Evolutionary conservation across 495 filamentous ascomycete genomes (phyloP).

Genomic region (Xylaria acuta): DNA sequence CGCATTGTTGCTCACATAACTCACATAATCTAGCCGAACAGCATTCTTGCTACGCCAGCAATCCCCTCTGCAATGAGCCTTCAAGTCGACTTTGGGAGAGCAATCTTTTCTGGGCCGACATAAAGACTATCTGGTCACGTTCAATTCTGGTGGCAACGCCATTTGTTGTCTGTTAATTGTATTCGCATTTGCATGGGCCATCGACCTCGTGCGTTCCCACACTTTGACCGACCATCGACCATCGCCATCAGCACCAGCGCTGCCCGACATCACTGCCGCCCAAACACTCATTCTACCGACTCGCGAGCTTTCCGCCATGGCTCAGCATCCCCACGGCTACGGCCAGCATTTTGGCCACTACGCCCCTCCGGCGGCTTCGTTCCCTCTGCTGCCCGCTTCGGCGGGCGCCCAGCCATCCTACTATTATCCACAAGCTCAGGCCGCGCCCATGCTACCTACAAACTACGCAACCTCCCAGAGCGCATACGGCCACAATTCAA

Average conservation of each 20-base stretch:
- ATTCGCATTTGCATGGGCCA: not conserved
- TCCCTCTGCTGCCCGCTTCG: conserved; percentile 23
- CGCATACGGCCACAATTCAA: conserved; percentile 49
- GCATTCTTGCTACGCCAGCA: not conserved
- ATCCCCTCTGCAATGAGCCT: not conserved
- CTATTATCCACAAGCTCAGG: conserved; percentile 33
- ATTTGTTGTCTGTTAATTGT: not conserved
- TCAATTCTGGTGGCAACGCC: conserved; percentile 14
- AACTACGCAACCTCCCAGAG: conserved; percentile 40
- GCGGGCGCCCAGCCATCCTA: conserved; percentile 23
- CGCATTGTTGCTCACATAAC: not conserved
- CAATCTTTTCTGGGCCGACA: conserved; percentile 8
- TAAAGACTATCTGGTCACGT: conserved; percentile 10
- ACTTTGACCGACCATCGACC: conserved; percentile 4
- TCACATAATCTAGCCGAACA: conserved; percentile 7
- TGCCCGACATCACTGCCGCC: not conserved
- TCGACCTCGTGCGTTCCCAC: not conserved
- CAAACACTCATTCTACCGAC: not conserved
- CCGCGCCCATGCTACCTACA: conserved; percentile 21
- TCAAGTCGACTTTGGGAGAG: not conserved
- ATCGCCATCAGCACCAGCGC: not conserved
- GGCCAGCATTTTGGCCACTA: conserved; percentile 43
- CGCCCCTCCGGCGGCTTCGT: conserved; percentile 35
- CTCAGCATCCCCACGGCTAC: conserved; percentile 45
- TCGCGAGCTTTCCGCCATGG: conserved; percentile 35